Conservation (phyloP, 768 basidiomycete genomes). For the Tricholoma flavovirens region DNA sequence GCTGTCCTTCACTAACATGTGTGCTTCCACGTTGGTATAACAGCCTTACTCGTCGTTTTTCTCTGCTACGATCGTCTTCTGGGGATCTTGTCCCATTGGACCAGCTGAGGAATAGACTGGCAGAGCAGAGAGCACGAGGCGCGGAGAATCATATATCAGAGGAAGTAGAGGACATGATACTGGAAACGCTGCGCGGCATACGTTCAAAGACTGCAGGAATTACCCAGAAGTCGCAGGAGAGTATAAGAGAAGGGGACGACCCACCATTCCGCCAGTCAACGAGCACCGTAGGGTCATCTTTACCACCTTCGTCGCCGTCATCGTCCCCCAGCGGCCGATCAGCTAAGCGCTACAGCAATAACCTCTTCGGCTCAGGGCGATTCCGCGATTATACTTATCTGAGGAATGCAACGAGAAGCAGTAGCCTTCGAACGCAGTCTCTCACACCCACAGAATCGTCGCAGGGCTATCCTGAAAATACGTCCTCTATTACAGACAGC, state of each 20-base stretch:
- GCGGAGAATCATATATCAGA: conserved; percentile 65
- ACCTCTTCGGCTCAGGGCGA: conserved; percentile 78
- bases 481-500: conserved; percentile 41
- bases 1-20: conserved; percentile 12
- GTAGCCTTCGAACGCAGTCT: conserved; percentile 42
- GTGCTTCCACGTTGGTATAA: conserved; percentile 13
- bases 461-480: conserved; percentile 25
- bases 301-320: conserved; percentile 30
- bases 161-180: conserved; percentile 80
- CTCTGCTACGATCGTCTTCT: conserved; percentile 63
- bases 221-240: conserved; percentile 32
- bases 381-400: conserved; percentile 71
- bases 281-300: conserved; percentile 30
- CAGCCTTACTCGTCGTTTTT: conserved; percentile 80
- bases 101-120: conserved; percentile 59
- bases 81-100: conserved; percentile 64
- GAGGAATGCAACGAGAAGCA: conserved; percentile 43
- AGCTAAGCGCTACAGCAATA: conserved; percentile 77
- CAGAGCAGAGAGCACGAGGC: conserved; percentile 71
- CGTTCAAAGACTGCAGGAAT: conserved; percentile 28
- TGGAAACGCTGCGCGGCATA: conserved; percentile 59
- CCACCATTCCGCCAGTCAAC: conserved; percentile 23
- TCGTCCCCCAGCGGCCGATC: conserved; percentile 46
- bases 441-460: conserved; percentile 42
- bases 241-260: conserved; percentile 24